Evolutionary conservation across 306 rosid species (phyloP).

Genomic region (Phaseolus lunatus): DNA sequence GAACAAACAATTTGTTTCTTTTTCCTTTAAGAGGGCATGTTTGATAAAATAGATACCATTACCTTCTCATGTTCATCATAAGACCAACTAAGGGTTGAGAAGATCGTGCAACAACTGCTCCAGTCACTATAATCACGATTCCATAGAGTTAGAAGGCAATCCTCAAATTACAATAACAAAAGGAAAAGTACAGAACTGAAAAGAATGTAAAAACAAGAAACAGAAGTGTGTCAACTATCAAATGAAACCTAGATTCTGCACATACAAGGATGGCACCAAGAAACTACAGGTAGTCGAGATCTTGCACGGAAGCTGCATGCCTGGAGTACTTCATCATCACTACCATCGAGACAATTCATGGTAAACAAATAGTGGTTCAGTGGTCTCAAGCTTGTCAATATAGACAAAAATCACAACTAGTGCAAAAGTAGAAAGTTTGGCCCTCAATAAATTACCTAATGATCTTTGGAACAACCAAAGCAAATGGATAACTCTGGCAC

Average conservation of each 20-base stretch:
- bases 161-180: conserved; percentile 27
- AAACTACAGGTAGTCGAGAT: conserved; percentile 87
- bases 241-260: conserved; percentile 20
- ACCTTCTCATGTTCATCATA: conserved; percentile 99
- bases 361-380: conserved; percentile 32
- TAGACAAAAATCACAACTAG: conserved; percentile 23
- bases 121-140: conserved; percentile 65
- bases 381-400: conserved; percentile 39
- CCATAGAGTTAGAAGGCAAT: conserved; percentile 40
- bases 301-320: conserved; percentile 91
- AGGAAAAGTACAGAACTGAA: conserved; percentile 34
- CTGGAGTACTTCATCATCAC: conserved; percentile 89
- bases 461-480: conserved; percentile 81
- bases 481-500: conserved; percentile 94
- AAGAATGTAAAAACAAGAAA: conserved; percentile 36
- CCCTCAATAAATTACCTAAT: conserved; percentile 67
- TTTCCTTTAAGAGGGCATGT: conserved; percentile 15
- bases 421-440: conserved; percentile 36
- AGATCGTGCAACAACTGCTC: conserved; percentile 99
- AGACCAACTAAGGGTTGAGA: conserved; percentile 98
- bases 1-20: conserved; percentile 2
- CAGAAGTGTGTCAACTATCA: conserved; percentile 30
- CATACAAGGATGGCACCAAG: conserved; percentile 95
- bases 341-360: conserved; percentile 52
- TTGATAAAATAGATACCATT: conserved; percentile 48